These are phyloP conservation scores for Paraurostyla sp. DNA, from an alignment of 73 alveolate genomes.

Conservation along the genomic window DNA sequence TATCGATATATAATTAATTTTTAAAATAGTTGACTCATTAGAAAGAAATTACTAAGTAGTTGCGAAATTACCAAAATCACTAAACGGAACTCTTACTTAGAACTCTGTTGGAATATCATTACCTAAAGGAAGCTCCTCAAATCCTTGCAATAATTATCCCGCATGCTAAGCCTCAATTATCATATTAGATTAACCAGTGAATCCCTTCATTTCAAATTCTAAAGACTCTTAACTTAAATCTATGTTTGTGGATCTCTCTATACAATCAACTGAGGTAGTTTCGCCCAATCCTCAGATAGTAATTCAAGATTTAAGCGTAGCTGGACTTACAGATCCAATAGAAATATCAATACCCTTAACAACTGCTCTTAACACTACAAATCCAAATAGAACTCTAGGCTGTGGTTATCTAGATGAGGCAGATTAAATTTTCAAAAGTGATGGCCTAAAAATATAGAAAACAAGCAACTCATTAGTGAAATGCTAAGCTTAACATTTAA, in stretches of 20 bases:
- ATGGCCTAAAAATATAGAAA: background rate
- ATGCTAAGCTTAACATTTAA: constrained; percentile 7
- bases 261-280: constrained; percentile 16
- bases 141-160: constrained; percentile 13
- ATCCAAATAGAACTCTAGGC: constrained; percentile 46
- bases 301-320: background rate
- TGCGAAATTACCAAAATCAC: background rate
- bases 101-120: background rate
- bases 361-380: background rate
- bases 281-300: constrained; percentile 23
- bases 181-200: constrained; percentile 32
- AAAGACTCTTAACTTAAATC: constrained; percentile 19
- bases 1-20: background rate
- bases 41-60: constrained; percentile 19
- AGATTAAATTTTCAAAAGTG: constrained; percentile 40
- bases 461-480: constrained; percentile 2
- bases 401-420: constrained; percentile 47
- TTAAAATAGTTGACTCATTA: constrained; percentile 29
- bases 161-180: constrained; percentile 41
- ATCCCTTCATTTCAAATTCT: constrained; percentile 44
- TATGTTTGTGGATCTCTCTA: constrained; percentile 21
- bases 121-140: background rate
- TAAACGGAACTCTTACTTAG: background rate
- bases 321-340: constrained; percentile 35
- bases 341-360: constrained; percentile 2